Evolutionary conservation across 148 eudicot species (phyloP), one percentile per base, ranked within the genome.

Genomic region (Cornus kousa): DNA sequence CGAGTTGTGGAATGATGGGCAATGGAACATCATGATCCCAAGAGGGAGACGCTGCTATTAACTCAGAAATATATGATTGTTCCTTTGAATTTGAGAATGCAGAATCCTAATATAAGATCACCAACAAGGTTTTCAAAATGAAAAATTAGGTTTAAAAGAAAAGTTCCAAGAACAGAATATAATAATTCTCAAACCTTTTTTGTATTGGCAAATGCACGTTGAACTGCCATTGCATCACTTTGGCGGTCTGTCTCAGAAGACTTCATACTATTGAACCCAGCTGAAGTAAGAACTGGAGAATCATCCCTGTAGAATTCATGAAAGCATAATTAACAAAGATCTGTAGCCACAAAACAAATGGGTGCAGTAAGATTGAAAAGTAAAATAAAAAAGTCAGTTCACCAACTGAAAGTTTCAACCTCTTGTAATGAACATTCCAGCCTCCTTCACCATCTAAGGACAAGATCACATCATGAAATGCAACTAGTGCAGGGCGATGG

Each of bases 391-490:
- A 35, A 35, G 6, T 43, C 48, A 43, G 48, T 43, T 43, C 62
- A 60, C 70, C 28, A 76, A 71, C 48, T 39, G 48, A 74, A 72
- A 73, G 55, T 33, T 73, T 80, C 67, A 79, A 96, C 97, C 94
- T 87, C 87, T 87, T 93, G 82, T 90, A 82, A 82, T 90, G 91
- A 78, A 93, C 95, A 79, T 89, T 87, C 98, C 99, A 96, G 70
- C 99, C 95, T 81, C 99, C 99, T 87, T 96, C 99, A 73, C 99
- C 99, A 83, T 96, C 95, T 88, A 96, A 86, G 78, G 99, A 96
- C 75, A 96, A 74, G 72, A 96, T 98, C 19, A 96, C 90, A 81
- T 96, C 99, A 85, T 96, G 99, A 83, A 96, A 96, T 75, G 99
- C 99, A 82, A 93, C 99, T 71, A 96, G 84, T 37, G 97, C 99